These are phyloP conservation scores for Ascochyta rabiei DNA, from an alignment of 2,329 filamentous ascomycete species.

Conservation along the genomic window DNA sequence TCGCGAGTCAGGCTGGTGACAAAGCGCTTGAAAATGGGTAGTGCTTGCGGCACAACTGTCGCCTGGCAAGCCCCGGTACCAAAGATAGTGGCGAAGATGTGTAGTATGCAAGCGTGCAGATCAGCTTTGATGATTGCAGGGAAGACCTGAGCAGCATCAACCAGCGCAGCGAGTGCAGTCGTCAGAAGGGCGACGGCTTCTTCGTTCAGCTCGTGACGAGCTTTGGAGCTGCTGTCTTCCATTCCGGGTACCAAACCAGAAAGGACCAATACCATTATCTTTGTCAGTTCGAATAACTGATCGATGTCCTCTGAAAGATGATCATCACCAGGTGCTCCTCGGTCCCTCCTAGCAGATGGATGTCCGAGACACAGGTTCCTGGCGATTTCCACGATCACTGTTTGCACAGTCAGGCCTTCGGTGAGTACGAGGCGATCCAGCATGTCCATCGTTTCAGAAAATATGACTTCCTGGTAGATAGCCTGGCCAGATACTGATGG, in stretches of 20 bases:
- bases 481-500: slow-evolving; percentile 95
- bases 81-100: slow-evolving; percentile 93
- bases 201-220: slow-evolving; percentile 80
- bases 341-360: slow-evolving; percentile 78
- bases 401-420: slow-evolving; percentile 85
- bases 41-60: slow-evolving; percentile 83
- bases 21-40: slow-evolving; percentile 92
- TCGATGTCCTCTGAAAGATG: slow-evolving; percentile 96
- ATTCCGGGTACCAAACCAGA: slow-evolving; percentile 86
- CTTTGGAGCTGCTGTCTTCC: slow-evolving; percentile 60
- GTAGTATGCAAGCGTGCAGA: slow-evolving; percentile 92
- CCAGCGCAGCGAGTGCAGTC: slow-evolving; percentile 82
- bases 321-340: slow-evolving; percentile 63
- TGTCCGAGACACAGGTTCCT: slow-evolving; percentile 88
- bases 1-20: slow-evolving; percentile 71
- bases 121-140: slow-evolving; percentile 96
- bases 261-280: slow-evolving; percentile 93
- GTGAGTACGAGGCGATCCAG: slow-evolving; percentile 91
- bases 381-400: slow-evolving; percentile 92
- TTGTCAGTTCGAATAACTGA: slow-evolving; percentile 93
- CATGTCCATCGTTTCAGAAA: slow-evolving; percentile 95
- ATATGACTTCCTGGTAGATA: slow-evolving; percentile 94
- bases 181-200: slow-evolving; percentile 83
- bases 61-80: slow-evolving; percentile 87
- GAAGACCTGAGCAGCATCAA: slow-evolving; percentile 94